A percentile compares a stretch with the other conserved stretches of the same genome.
These are phyloP conservation scores for Epichloe bromicola DNA, from an alignment of 2,329 filamentous ascomycete genomes.

Conservation along the genomic window DNA sequence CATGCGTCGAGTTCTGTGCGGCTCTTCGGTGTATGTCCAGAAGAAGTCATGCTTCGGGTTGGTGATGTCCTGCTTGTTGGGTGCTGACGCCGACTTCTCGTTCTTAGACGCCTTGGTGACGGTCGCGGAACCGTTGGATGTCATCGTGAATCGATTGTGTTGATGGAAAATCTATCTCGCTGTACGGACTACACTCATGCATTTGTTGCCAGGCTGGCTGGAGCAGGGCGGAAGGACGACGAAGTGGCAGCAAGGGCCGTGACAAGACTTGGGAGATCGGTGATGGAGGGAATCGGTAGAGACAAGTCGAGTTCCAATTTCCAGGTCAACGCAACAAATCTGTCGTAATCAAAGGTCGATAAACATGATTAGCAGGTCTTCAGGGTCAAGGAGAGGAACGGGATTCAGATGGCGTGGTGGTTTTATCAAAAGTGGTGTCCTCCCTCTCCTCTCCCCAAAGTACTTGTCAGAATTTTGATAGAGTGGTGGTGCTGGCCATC, in stretches of 20 bases:
- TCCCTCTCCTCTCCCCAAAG: background rate
- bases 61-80: conserved; percentile 10
- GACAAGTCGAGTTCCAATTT: no score
- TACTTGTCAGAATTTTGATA: no score
- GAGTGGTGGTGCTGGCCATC: background rate
- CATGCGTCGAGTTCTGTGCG: conserved; percentile 77
- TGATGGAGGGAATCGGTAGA: no score
- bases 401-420: background rate
- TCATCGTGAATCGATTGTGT: conserved; percentile 8
- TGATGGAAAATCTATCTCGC: background rate
- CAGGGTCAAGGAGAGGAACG: no score
- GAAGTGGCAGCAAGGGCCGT: background rate
- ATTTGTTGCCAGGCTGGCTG: background rate
- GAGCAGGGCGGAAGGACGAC: background rate
- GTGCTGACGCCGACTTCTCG: conserved; percentile 8
- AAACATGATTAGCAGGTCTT: no score
- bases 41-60: conserved; percentile 52
- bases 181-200: background rate
- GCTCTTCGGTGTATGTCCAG: conserved; percentile 98
- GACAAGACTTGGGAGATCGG: background rate
- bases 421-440: background rate
- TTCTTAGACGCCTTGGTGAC: conserved; percentile 20
- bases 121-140: conserved; percentile 20
- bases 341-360: no score
- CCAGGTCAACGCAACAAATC: no score